phyloP scores from a whole-genome alignment of 345 rosid genomes.

The Brassica nigra region DNA sequence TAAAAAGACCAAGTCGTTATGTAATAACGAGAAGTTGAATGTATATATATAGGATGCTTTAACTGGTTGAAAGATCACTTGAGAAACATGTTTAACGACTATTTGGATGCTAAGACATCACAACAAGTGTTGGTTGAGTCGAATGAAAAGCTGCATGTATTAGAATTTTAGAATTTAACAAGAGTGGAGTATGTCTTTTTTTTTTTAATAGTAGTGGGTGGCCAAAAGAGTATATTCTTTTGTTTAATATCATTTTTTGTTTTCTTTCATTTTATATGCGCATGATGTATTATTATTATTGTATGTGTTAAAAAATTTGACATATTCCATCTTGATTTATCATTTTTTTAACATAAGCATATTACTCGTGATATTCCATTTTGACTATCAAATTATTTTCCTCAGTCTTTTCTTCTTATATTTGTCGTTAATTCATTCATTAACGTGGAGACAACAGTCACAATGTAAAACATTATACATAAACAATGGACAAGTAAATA shows the following conservation, averaged over 20 bases:
- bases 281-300: neutral
- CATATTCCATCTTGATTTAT: conserved; percentile 2
- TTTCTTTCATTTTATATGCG: neutral
- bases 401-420: neutral
- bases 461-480: neutral
- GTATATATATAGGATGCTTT: neutral
- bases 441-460: neutral
- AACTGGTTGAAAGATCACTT: neutral
- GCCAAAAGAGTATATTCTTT: neutral
- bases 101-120: neutral
- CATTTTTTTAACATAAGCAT: neutral
- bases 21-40: no score
- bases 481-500: neutral
- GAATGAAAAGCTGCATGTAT: conserved; percentile 31
- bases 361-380: conserved; percentile 24
- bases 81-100: conserved; percentile 10
- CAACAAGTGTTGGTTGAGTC: neutral
- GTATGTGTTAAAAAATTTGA: conserved; percentile 3
- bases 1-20: no score
- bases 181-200: conserved; percentile 9
- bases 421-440: neutral
- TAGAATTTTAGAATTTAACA: neutral
- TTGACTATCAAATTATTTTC: neutral
- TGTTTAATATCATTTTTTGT: neutral
- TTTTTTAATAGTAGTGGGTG: conserved; percentile 24